Conservation (phyloP, 768 basidiomycete species). For the Boletus tylopilopsis region DNA sequence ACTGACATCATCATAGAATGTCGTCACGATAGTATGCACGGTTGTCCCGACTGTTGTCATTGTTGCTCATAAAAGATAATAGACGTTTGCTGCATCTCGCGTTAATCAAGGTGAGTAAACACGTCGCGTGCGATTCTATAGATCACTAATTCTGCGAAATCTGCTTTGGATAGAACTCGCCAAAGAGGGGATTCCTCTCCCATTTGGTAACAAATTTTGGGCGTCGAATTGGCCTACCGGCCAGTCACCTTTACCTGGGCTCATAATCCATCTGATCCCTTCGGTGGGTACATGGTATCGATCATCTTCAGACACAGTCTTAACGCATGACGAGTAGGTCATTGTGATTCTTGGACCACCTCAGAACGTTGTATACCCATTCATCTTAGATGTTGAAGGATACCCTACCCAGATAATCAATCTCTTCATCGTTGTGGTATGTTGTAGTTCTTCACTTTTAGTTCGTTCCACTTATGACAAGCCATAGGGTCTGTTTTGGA, state of each 20-base stretch:
- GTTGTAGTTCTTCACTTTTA: slow-evolving; percentile 9
- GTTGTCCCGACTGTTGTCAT: not conserved
- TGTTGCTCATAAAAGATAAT: not conserved
- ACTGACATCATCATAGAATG: slow-evolving; percentile 23
- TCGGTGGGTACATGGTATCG: slow-evolving; percentile 33
- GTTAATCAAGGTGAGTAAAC: slow-evolving; percentile 46
- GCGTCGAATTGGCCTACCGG: slow-evolving; percentile 61
- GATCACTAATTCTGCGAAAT: not conserved
- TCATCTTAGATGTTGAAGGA: slow-evolving; percentile 54
- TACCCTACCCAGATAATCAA: slow-evolving; percentile 53
- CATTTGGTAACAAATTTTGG: slow-evolving; percentile 57
- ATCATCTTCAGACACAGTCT: not conserved
- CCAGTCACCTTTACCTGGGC: slow-evolving; percentile 51
- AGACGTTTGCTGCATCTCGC: slow-evolving; percentile 50
- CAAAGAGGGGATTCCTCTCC: slow-evolving; percentile 60
- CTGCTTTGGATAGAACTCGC: slow-evolving; percentile 42
- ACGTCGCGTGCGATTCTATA: not conserved
- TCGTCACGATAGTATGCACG: slow-evolving; percentile 30
- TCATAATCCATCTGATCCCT: slow-evolving; percentile 53
- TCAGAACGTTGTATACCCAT: slow-evolving; percentile 50
- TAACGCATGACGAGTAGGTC: slow-evolving; percentile 26
- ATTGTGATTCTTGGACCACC: slow-evolving; percentile 56
- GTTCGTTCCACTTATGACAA: not conserved
- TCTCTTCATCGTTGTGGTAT: slow-evolving; percentile 52
- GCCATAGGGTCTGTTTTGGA: slow-evolving; percentile 49